Percentiles rank a stretch among this genome's conserved stretches.
These are phyloP conservation scores for Arthrobotrys entomopaga DNA, from an alignment of 2,329 filamentous ascomycete species.

Conservation along the genomic window DNA sequence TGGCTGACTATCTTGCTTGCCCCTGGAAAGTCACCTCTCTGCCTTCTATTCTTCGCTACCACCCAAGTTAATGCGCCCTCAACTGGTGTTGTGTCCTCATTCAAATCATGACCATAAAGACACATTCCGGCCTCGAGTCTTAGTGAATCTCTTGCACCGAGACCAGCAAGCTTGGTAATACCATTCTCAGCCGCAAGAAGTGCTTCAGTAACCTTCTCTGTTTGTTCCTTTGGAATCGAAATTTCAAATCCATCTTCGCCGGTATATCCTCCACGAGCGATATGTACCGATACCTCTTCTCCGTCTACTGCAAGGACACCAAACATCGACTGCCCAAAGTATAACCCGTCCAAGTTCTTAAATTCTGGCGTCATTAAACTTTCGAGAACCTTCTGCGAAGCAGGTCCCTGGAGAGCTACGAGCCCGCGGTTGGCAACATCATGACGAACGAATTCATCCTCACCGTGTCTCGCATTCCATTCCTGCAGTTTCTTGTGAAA, in stretches of 20 bases:
- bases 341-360: conserved; percentile 72
- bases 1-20: conserved; percentile 80
- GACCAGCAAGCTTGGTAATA: conserved; percentile 81
- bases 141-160: conserved; percentile 90
- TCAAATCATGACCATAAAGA: conserved; percentile 97
- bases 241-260: conserved; percentile 99
- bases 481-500: conserved; percentile 74
- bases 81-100: conserved; percentile 78
- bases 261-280: conserved; percentile 92
- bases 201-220: conserved; percentile 73
- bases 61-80: conserved; percentile 79
- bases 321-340: conserved; percentile 81
- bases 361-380: conserved; percentile 68
- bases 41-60: conserved; percentile 79
- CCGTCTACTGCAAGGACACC: conserved; percentile 67
- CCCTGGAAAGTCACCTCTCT: conserved; percentile 77
- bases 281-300: conserved; percentile 67
- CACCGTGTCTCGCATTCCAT: conserved; percentile 69
- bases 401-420: conserved; percentile 87
- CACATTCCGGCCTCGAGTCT: conserved; percentile 98
- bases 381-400: conserved; percentile 76
- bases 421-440: conserved; percentile 78
- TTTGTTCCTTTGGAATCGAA: conserved; percentile 76
- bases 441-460: conserved; percentile 71
- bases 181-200: conserved; percentile 70